Base-by-base conservation (phyloP, 768 basidiomycete species). In the Lentinula detonsa region DNA sequence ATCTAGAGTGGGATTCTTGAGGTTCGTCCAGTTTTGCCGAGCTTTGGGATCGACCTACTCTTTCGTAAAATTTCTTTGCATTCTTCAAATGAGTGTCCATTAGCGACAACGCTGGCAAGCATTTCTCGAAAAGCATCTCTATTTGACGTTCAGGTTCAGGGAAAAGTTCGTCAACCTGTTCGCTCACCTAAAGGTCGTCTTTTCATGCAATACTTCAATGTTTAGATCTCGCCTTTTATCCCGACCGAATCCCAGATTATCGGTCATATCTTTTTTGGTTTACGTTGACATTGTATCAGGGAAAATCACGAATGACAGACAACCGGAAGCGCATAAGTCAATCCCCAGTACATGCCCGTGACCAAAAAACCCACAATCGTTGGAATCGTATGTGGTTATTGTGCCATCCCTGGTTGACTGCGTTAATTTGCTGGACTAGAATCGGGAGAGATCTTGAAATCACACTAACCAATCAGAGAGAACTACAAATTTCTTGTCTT, bases 351-450 rank as follows among this genome's bases (percentile, higher is more conserved):
- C 10, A 52, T 31, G 48, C n/a, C 13, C 18, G 37, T 11, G 5
- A 60, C 16, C 16, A 46, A 40, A 54, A 35, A 46, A 66, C 86
- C 63, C 70, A 93, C 90, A 94, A 68, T 97, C 95, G 72, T 98
- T 98, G 6, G 91, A 93, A 71, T 98, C 95, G 68, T 83, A 85
- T 43, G 84, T 93, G 3, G 95, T 96, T 75, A 98, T 96, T 13
- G 95, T 98, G 67, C 91, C 91, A 76, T 93, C 91, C 91, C 91
- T 92, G 71, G 18, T 62, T 59, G n/a, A 56, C 34, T 49, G 39
- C 50, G 35, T 57, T 16, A 56, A 40, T 34, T 31, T 15, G 34
- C 34, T n/a, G 21, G 61, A 39, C 39, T 37, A 37, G 61, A 53
- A 31, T 10, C 18, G 63, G 52, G n/a, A 48, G 59, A 10, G 28